Evolutionary conservation across 345 rosid genomes (phyloP).

Genomic region (Eutrema yunnanense): DNA sequence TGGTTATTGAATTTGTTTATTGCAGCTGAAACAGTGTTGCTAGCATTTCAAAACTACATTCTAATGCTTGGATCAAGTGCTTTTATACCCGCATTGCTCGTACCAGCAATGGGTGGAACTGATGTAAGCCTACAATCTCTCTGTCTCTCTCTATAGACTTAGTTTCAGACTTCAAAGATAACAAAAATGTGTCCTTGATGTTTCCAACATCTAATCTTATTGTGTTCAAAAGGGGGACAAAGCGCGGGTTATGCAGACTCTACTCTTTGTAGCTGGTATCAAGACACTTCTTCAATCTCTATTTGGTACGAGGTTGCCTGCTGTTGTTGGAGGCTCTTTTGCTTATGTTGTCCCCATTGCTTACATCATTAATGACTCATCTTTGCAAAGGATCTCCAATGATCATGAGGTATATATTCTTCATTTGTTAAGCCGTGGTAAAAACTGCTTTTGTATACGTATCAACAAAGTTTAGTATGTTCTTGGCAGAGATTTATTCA

Average conservation of each 20-base stretch:
- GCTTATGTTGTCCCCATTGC: conserved; percentile 66
- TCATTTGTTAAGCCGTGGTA: too few species aligned
- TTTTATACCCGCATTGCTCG: conserved; percentile 69
- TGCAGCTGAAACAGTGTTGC: conserved; percentile 71
- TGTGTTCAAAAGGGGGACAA: conserved; percentile 58
- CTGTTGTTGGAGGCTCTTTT: conserved; percentile 82
- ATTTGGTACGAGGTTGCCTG: conserved; percentile 87
- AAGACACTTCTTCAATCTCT: conserved; percentile 88
- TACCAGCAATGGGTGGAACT: conserved; percentile 88
- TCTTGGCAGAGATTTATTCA: conserved; percentile 87
- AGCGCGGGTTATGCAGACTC: conserved; percentile 80
- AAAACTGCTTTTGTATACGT: too few species aligned
- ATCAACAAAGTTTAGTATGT: neutral
- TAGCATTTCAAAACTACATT: conserved; percentile 95
- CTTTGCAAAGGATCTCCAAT: conserved; percentile 51
- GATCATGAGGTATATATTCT: conserved; percentile 48
- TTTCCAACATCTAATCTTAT: neutral
- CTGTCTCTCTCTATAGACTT: neutral
- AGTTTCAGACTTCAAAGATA: neutral
- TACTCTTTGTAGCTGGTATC: conserved; percentile 83
- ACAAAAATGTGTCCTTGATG: neutral
- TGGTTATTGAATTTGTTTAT: neutral
- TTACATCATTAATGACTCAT: conserved; percentile 75
- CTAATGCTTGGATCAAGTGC: conserved; percentile 89
- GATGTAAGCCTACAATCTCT: conserved; percentile 43